Evolutionary conservation across 129 eudicot genomes (phyloP).

Genomic region (Tagetes erecta): DNA sequence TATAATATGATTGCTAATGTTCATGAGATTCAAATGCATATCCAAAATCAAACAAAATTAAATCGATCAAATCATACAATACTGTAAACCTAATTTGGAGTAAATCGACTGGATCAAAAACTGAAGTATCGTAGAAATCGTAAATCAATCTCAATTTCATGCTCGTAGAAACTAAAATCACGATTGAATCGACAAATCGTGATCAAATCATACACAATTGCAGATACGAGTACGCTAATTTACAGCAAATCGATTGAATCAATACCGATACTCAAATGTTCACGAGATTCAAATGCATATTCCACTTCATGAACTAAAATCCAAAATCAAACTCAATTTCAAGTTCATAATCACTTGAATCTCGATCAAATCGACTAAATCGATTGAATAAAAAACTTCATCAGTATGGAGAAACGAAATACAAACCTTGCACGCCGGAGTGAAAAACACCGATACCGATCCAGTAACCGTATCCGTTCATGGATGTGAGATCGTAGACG

Average conservation of each 20-base stretch:
- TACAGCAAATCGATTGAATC: too few species aligned
- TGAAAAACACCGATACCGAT: slow-evolving; percentile 87
- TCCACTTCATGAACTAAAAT: slow-evolving; percentile 41
- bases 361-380: not conserved
- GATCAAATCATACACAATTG: too few species aligned
- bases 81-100: too few species aligned
- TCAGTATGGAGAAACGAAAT: not conserved
- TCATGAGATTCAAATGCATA: too few species aligned
- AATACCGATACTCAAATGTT: too few species aligned
- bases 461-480: slow-evolving; percentile 88
- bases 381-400: not conserved
- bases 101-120: too few species aligned
- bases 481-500: slow-evolving; percentile 82
- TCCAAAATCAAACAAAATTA: too few species aligned
- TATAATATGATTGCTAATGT: too few species aligned
- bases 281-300: too few species aligned
- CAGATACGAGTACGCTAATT: too few species aligned
- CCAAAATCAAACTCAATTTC: not conserved
- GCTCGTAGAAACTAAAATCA: not conserved
- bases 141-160: not conserved
- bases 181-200: not conserved
- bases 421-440: slow-evolving; percentile 81
- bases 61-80: too few species aligned
- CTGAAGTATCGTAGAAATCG: too few species aligned
- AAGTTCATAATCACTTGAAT: not conserved